phyloP scores from a whole-genome alignment of 1,284 basidiomycete species.

The Entoloma clypeatum region DNA sequence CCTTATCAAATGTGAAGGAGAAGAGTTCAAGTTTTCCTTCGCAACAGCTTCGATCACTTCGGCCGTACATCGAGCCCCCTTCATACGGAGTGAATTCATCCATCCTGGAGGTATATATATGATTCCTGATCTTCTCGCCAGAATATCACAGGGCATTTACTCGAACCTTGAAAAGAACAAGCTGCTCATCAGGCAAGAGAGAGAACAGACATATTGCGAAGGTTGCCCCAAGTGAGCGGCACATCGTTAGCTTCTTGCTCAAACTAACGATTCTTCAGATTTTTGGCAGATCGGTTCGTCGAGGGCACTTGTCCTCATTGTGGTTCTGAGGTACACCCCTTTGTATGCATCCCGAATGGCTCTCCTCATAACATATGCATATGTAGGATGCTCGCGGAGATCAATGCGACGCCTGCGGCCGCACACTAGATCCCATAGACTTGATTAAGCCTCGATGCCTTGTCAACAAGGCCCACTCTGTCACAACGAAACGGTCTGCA shows the following conservation, averaged over 20 bases:
- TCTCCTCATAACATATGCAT: slow-evolving; percentile 6
- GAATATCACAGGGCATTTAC: slow-evolving; percentile 89
- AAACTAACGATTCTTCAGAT: slow-evolving; percentile 43
- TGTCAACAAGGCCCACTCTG: slow-evolving; percentile 75
- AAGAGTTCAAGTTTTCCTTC: not conserved
- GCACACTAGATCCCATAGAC: slow-evolving; percentile 91
- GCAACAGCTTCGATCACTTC: slow-evolving; percentile 89
- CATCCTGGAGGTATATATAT: not conserved
- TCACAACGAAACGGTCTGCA: slow-evolving; percentile 76
- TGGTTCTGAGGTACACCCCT: slow-evolving; percentile 61
- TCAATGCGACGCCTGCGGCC: slow-evolving; percentile 94
- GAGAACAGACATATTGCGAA: slow-evolving; percentile 92
- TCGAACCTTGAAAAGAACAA: slow-evolving; percentile 76
- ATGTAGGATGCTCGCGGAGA: slow-evolving; percentile 92
- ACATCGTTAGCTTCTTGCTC: not conserved
- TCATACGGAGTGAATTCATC: slow-evolving; percentile 76
- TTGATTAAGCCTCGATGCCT: slow-evolving; percentile 96
- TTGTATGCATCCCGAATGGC: slow-evolving; percentile 1
- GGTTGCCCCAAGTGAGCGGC: slow-evolving; percentile 72
- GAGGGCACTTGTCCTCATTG: slow-evolving; percentile 94
- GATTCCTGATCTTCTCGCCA: slow-evolving; percentile 32
- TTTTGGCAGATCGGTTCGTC: slow-evolving; percentile 93
- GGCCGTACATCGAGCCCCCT: slow-evolving; percentile 90
- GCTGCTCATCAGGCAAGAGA: slow-evolving; percentile 76
- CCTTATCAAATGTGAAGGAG: slow-evolving; percentile 1